Conservation (phyloP, 2,329 filamentous ascomycete genomes). For the Microcyclosporella mali region DNA sequence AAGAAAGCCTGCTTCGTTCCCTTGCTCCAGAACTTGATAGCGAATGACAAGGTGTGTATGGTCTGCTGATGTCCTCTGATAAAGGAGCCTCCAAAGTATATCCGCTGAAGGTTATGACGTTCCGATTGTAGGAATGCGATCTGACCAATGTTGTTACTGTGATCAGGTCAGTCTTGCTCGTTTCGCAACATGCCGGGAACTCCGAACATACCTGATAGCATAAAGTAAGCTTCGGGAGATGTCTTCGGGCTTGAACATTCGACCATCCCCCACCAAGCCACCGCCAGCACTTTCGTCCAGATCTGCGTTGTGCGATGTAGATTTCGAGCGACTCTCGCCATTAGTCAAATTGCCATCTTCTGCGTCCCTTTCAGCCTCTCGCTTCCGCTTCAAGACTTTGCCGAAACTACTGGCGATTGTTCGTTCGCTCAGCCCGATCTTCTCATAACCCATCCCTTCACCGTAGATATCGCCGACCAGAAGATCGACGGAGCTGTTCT, state of each 20-base stretch:
- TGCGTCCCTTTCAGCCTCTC: conserved; percentile 69
- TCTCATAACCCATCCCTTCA: conserved; percentile 89
- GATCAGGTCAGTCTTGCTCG: conserved; percentile 29
- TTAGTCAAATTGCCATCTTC: conserved; percentile 62
- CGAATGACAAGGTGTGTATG: conserved; percentile 94
- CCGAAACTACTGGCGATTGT: conserved; percentile 96
- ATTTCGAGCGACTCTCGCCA: conserved; percentile 36
- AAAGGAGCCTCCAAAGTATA: conserved; percentile 96
- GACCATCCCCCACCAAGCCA: conserved; percentile 33
- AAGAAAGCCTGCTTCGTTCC: conserved; percentile 95
- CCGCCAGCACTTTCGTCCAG: conserved; percentile 29
- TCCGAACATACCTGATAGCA: conserved; percentile 61
- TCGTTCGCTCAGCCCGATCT: conserved; percentile 91
- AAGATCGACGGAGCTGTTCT: conserved; percentile 92
- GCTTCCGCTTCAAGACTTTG: conserved; percentile 91
- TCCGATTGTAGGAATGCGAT: conserved; percentile 97
- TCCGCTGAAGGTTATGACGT: conserved; percentile 82
- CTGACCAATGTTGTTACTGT: conserved; percentile 93
- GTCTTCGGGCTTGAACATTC: conserved; percentile 70
- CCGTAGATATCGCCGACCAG: conserved; percentile 97
- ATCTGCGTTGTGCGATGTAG: conserved; percentile 16
- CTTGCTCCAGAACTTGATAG: conserved; percentile 96
- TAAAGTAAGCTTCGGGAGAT: conserved; percentile 88
- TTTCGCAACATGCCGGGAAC: no score
- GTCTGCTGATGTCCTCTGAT: conserved; percentile 95